A percentile compares a stretch with the other conserved stretches of the same genome.
Evolutionary conservation across 257 asterid genomes (phyloP).

Genomic region (Solanum pinnatisectum): DNA sequence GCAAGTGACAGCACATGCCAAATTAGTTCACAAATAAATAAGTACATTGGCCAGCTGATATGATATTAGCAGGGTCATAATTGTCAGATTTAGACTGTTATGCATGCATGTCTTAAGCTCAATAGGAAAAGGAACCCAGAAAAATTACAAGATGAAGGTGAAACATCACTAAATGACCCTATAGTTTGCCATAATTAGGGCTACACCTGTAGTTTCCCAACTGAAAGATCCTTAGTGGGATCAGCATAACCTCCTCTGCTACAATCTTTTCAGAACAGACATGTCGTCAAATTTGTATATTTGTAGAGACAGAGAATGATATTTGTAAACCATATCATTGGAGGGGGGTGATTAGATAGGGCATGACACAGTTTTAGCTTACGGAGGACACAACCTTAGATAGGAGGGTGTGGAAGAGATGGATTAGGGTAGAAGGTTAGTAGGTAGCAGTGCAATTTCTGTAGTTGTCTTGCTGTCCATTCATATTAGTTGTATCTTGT

Average conservation of each 20-base stretch:
- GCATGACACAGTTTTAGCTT: background rate
- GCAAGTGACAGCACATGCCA: constrained; percentile 1
- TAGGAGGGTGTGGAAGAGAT: background rate
- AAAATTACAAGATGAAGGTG: background rate
- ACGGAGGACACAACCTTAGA: background rate
- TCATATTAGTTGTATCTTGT: background rate
- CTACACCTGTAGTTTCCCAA: background rate
- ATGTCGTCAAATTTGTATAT: background rate
- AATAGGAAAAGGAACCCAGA: background rate
- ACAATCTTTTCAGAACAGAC: background rate
- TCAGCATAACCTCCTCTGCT: background rate
- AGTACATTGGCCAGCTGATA: background rate
- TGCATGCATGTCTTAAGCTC: background rate
- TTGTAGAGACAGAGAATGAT: background rate
- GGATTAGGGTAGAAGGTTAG: background rate
- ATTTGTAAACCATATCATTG: background rate
- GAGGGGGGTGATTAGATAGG: background rate
- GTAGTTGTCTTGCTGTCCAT: background rate
- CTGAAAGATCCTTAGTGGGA: background rate
- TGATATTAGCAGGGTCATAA: background rate
- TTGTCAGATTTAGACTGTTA: background rate
- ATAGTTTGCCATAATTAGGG: background rate
- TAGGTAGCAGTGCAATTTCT: background rate
- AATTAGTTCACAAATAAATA: background rate
- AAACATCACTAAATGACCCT: background rate